Evolutionary conservation across 2,329 filamentous ascomycete species (phyloP).

Genomic region (Colletotrichum eremochloae): DNA sequence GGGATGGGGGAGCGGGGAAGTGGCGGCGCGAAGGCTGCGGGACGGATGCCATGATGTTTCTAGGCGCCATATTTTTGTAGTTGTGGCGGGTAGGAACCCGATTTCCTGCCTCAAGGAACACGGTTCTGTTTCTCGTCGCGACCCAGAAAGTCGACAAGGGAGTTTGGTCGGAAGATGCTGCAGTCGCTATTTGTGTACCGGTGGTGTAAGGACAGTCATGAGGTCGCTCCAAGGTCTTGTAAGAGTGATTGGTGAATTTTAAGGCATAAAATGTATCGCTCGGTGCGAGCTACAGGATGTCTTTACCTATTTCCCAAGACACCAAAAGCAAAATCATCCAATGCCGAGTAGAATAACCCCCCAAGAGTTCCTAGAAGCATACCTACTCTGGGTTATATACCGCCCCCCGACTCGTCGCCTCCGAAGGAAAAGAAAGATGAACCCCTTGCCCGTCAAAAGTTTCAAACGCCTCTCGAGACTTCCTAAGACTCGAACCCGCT

Average conservation of each 20-base stretch:
- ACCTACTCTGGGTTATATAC: neutral
- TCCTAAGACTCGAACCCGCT: neutral
- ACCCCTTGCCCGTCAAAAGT: neutral
- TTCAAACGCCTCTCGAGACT: neutral
- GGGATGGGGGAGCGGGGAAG: slow-evolving; percentile 1
- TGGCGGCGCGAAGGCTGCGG: slow-evolving; percentile 8
- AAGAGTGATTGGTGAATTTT: too few relatives aligned
- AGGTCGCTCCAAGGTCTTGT: too few relatives aligned
- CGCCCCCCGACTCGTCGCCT: neutral
- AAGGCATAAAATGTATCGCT: neutral
- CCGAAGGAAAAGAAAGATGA: too few relatives aligned
- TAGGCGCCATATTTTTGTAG: slow-evolving; percentile 15
- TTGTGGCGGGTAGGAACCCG: neutral
- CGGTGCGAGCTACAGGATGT: neutral
- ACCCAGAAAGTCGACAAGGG: neutral
- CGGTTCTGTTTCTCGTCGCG: neutral
- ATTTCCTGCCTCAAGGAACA: neutral
- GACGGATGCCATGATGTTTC: slow-evolving; percentile 20
- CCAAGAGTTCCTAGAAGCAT: neutral
- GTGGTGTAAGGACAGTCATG: neutral
- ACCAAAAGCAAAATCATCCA: neutral
- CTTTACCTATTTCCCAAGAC: neutral
- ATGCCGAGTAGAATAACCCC: neutral
- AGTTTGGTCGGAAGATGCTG: neutral
- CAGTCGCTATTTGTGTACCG: too few relatives aligned